phyloP scores from a whole-genome alignment of 1,139 yeast genomes.

The Sugiyamaella neomexicana region DNA sequence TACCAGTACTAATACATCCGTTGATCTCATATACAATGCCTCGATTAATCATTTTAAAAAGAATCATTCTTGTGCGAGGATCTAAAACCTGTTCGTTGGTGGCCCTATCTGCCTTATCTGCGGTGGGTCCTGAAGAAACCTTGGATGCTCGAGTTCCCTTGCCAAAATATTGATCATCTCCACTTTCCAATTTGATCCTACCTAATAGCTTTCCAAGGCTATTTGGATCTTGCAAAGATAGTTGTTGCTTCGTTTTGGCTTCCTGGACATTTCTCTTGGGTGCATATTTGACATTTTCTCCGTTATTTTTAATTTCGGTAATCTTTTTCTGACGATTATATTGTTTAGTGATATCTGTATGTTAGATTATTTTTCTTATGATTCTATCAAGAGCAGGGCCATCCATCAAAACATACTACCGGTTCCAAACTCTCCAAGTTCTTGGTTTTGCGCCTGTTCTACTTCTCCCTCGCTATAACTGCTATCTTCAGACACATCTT shows the following conservation, averaged over 20 bases:
- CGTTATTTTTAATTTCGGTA: slow-evolving; percentile 14
- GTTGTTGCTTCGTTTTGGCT: slow-evolving; percentile 16
- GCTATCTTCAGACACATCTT: background rate
- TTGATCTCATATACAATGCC: slow-evolving; percentile 83
- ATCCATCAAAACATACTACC: slow-evolving; percentile 9
- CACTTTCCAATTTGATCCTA: slow-evolving; percentile 28
- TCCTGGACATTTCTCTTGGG: slow-evolving; percentile 26
- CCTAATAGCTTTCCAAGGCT: slow-evolving; percentile 24
- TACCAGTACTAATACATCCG: slow-evolving; percentile 95
- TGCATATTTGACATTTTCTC: slow-evolving; percentile 18
- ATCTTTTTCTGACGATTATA: slow-evolving; percentile 29
- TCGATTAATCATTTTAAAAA: slow-evolving; percentile 76
- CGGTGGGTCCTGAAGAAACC: slow-evolving; percentile 31
- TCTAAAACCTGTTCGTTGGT: slow-evolving; percentile 96
- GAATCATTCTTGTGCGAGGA: slow-evolving; percentile 84
- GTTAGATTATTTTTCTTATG: too few relatives aligned
- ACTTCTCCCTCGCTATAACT: background rate
- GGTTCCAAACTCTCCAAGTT: slow-evolving; percentile 10
- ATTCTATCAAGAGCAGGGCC: too few relatives aligned
- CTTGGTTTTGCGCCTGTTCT: background rate
- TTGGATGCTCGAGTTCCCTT: slow-evolving; percentile 39
- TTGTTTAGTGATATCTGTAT: slow-evolving; percentile 27
- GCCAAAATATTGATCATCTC: slow-evolving; percentile 34
- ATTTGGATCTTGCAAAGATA: slow-evolving; percentile 23
- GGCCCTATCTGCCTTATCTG: slow-evolving; percentile 89